Evolutionary conservation across 129 eudicot genomes (phyloP).

Genomic region (Tanacetum coccineum): DNA sequence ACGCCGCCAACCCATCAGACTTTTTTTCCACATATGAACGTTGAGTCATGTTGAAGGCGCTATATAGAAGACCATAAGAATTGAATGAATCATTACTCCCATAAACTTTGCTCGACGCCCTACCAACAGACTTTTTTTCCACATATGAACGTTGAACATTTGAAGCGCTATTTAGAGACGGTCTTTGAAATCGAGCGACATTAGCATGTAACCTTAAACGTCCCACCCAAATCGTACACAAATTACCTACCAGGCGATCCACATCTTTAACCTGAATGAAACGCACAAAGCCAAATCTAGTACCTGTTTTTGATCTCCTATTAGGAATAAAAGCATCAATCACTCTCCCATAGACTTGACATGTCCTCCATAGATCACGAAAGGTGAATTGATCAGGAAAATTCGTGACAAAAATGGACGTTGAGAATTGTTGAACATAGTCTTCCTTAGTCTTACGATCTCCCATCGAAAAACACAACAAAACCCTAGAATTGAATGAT

Average conservation of each 20-base stretch:
- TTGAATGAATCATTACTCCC: no score
- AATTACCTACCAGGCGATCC: not conserved
- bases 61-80: no score
- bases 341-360: not conserved
- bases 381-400: not conserved
- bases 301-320: not conserved
- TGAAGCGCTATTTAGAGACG: not conserved
- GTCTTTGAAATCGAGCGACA: not conserved
- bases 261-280: not conserved
- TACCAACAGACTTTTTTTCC: no score
- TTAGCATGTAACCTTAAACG: not conserved
- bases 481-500: no score
- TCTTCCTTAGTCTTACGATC: not conserved
- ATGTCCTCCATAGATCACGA: not conserved
- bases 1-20: no score
- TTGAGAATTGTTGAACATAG: not conserved
- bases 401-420: not conserved
- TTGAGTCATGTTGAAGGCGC: no score
- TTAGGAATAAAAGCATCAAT: not conserved
- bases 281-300: not conserved
- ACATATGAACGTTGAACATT: no score
- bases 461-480: not conserved
- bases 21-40: no score
- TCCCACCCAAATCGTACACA: not conserved
- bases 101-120: no score